These are phyloP conservation scores for Lentinula boryana DNA, from an alignment of 768 basidiomycete genomes.

Conservation along the genomic window DNA sequence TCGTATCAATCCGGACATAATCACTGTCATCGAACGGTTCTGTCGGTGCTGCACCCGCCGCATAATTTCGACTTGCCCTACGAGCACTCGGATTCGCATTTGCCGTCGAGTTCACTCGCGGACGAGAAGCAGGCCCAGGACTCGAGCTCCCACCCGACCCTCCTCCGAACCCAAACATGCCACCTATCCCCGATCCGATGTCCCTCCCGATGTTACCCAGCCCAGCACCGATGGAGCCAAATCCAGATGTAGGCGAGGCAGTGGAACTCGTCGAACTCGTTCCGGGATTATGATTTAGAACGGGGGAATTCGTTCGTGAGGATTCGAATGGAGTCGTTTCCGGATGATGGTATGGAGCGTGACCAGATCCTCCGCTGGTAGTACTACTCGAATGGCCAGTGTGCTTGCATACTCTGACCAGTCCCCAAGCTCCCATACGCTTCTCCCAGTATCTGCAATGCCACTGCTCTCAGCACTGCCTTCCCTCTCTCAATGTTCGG, in stretches of 20 bases:
- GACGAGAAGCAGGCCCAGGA: not conserved
- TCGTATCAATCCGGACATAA: constrained; percentile 79
- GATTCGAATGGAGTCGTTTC: not conserved
- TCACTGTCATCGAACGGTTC: constrained; percentile 53
- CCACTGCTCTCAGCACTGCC: constrained; percentile 68
- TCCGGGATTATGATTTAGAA: not conserved
- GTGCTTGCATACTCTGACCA: not conserved
- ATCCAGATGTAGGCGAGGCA: not conserved
- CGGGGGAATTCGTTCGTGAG: not conserved
- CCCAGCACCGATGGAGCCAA: not conserved
- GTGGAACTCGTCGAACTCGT: not conserved
- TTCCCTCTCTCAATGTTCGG: constrained; percentile 47
- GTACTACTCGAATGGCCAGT: not conserved
- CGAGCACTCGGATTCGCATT: constrained; percentile 3
- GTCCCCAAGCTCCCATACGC: constrained; percentile 69
- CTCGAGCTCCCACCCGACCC: not conserved
- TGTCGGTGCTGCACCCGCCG: not conserved
- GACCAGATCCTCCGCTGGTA: not conserved
- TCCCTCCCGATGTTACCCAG: not conserved
- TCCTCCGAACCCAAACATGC: not conserved
- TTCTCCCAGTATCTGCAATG: constrained; percentile 79
- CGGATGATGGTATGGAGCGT: not conserved
- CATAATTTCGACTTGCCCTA: not conserved
- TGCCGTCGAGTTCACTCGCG: not conserved
- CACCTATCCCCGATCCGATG: not conserved